phyloP scores from a whole-genome alignment of 2,329 filamentous ascomycete species.

The Arthroderma sp. region DNA sequence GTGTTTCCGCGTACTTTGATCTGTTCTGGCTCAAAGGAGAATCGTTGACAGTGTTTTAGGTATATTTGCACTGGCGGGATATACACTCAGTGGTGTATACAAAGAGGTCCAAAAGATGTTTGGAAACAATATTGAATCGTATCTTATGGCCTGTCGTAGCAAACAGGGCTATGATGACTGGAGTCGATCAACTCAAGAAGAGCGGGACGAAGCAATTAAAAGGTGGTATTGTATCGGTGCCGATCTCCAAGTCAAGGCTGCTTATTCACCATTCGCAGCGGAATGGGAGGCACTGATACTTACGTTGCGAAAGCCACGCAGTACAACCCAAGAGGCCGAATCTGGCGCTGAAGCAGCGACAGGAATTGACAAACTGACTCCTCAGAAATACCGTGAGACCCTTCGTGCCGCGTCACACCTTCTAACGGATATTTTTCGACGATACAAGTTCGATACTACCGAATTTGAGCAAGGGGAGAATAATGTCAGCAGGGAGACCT shows the following conservation, averaged over 20 bases:
- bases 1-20: slow-evolving; percentile 4
- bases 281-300: slow-evolving; percentile 18
- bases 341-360: not conserved
- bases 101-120: slow-evolving; percentile 61
- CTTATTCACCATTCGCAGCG: slow-evolving; percentile 37
- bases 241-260: slow-evolving; percentile 45
- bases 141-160: slow-evolving; percentile 64
- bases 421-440: slow-evolving; percentile 1
- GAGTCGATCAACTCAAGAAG: slow-evolving; percentile 39
- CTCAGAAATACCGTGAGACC: slow-evolving; percentile 4
- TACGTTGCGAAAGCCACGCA: slow-evolving; percentile 8
- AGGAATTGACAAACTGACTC: slow-evolving; percentile 4
- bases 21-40: not conserved
- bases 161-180: slow-evolving; percentile 61
- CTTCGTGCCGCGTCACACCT: slow-evolving; percentile 5
- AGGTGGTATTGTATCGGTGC: slow-evolving; percentile 51
- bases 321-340: slow-evolving; percentile 3
- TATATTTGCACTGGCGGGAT: slow-evolving; percentile 61
- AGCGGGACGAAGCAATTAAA: slow-evolving; percentile 50
- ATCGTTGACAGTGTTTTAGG: slow-evolving; percentile 24
- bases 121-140: slow-evolving; percentile 59
- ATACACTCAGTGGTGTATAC: slow-evolving; percentile 70
- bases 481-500: slow-evolving; percentile 52
- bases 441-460: slow-evolving; percentile 16
- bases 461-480: slow-evolving; percentile 59